Base-by-base conservation (phyloP, 805 yeast genomes). In the Yarrowia keelungensis region DNA sequence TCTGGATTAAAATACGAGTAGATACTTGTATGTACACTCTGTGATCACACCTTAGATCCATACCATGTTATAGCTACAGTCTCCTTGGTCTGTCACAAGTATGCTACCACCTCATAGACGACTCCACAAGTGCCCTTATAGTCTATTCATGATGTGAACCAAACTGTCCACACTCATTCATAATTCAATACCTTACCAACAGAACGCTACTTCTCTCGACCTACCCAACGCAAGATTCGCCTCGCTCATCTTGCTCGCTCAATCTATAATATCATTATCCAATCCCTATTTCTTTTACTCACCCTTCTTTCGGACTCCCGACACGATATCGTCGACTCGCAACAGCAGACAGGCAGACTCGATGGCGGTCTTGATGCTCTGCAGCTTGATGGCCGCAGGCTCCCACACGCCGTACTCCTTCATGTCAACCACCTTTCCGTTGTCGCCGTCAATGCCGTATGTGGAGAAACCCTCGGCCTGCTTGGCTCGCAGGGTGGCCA, bases 341-440 rank as follows among this genome's bases (percentile, higher is more conserved):
- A 95, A 83, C 75, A 95, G 83, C 82, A 95, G 83, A 78, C 97
- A 90, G 15, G 99, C 98, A 83, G 96, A 89, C 81, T 95, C 99
- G 72, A 95, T 90, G 43, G 97, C 97, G n/a, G 99, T 95, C 83
- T 95, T 95, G 73, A 94, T 89, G 72, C 96, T 89, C 82, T 95
- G 99, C 78, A 91, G 96, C 81, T 95, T 95, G 80, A 95, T 91
- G 62, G 91, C 98, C 81, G 94, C 98, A 19, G 99, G 99, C 82
- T 95, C 99, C 99, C 99, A 95, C 72, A 95, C 89, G 38, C 99
- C 99, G 79, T 92, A 94, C 38, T 87, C 89, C 72, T 89, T 86
- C 99, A 95, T 95, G 77, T 95, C 98, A 36, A 91, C 98, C 69
- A 95, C 85, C 80, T 90, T 92, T 73, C 99, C 99, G 70, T 84